Percentiles rank a stretch among this genome's conserved stretches.
Conservation (phyloP, 202 grass and related monocot species). For the Musa balbisiana region DNA sequence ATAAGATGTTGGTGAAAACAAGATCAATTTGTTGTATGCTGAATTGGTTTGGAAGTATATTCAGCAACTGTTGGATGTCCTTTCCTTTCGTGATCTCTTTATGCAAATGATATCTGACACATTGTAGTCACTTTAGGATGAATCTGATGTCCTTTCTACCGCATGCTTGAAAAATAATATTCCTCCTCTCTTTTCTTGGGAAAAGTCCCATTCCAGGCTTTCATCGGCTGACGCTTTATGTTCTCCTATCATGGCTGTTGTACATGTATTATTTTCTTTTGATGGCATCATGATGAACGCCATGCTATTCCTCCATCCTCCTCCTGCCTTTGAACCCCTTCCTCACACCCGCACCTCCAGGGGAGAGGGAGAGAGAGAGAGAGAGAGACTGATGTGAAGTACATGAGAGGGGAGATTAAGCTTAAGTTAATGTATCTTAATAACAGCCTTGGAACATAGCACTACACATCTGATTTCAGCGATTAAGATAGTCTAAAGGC, state of each 20-base stretch:
- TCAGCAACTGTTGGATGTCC: background rate
- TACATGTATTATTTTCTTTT: constrained; percentile 6
- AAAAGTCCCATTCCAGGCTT: constrained; percentile 7
- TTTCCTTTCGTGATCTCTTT: constrained; percentile 4
- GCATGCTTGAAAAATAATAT: constrained; percentile 13
- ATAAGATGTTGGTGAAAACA: too few species aligned
- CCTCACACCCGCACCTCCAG: too few species aligned
- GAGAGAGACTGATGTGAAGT: too few species aligned
- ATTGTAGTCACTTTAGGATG: constrained; percentile 1
- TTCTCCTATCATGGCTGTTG: background rate
- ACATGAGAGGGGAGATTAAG: too few species aligned
- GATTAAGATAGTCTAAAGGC: background rate
- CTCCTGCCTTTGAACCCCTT: background rate
- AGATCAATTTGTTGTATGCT: too few species aligned
- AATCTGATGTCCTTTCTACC: constrained; percentile 4
- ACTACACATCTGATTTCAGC: too few species aligned
- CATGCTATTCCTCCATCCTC: background rate
- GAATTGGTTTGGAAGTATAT: too few species aligned
- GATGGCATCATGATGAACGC: background rate
- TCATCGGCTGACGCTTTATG: constrained; percentile 5
- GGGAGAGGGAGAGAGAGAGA: background rate
- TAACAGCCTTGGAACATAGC: too few species aligned
- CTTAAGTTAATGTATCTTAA: too few species aligned
- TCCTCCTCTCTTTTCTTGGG: background rate
- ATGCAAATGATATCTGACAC: constrained; percentile 12